Base-by-base conservation (phyloP, 345 rosid species). In the Odontarrhena argentea region DNA sequence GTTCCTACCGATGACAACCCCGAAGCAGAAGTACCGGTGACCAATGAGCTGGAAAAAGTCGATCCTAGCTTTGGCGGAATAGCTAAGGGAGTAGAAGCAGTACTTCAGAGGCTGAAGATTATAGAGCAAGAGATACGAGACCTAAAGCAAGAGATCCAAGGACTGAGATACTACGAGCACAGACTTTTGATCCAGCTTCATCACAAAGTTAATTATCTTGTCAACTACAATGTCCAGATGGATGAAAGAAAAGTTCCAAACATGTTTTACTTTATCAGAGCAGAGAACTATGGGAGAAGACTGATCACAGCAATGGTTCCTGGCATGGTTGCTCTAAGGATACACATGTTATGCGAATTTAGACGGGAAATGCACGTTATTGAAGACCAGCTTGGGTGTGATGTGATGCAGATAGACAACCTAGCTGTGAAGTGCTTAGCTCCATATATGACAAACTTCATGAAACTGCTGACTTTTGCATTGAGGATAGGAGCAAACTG, bases 71-170 rank as follows among this genome's bases (percentile, higher is more conserved):
- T 94, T 15, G 81, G 85, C 28, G 97, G 97, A 60, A 87, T 91
- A n/a, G 96, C 97, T 9, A 91, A 81, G 74, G 99, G 97, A 1
- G 85, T 91, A 41, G 96, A 94, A 74, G 84, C 80, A 63, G 92
- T 94, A 26, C 78, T 91, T 79, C 89, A 87, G 78, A 82, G 96
- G 69, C 76, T 91, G 71, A 91, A 82, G 86, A 87, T 94, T 68
- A 88, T 94, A 28, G 99, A 88, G 74, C 96, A 91, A 70, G 99
- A 91, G 79, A 88, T 94, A 77, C 79, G 89, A 67, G 99, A 94
- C 73, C 35, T 94, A 77, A 94, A 91, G 80, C 95, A 88, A 65
- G 97, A 94, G 85, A 91, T 91, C 69, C 99, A 94, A 74, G 97
- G 99, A 46, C 72, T 94, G 67, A 83, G 93, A 74, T 88, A 88